Percentiles rank a stretch among this genome's conserved stretches.
Conservation (phyloP, 2,329 filamentous ascomycete species). For the Zymoseptoria tritici region DNA sequence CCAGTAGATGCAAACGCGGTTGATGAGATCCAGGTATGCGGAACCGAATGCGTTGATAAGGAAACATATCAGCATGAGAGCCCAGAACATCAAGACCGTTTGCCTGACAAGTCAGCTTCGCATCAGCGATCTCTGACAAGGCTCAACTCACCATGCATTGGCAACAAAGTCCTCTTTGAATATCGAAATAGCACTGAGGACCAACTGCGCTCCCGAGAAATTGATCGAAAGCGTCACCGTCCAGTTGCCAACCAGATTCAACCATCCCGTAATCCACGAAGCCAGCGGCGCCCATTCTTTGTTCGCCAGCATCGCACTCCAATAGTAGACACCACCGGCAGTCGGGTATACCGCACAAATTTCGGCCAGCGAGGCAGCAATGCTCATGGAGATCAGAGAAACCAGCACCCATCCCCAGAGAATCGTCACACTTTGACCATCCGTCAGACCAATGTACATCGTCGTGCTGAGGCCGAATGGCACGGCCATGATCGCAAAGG, state of each 20-base stretch:
- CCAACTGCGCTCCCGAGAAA: constrained; percentile 64
- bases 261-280: constrained; percentile 63
- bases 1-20: constrained; percentile 68
- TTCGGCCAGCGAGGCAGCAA: constrained; percentile 60
- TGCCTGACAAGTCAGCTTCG: constrained; percentile 34
- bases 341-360: constrained; percentile 64
- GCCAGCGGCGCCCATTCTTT: constrained; percentile 59
- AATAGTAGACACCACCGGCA: constrained; percentile 63
- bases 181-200: constrained; percentile 59
- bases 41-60: constrained; percentile 58
- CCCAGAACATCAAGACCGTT: constrained; percentile 65
- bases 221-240: constrained; percentile 58
- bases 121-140: neutral
- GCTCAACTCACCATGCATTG: constrained; percentile 44
- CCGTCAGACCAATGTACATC: constrained; percentile 58
- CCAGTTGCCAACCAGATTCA: constrained; percentile 68
- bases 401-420: constrained; percentile 64
- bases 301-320: constrained; percentile 58
- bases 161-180: constrained; percentile 63
- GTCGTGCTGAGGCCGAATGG: constrained; percentile 63
- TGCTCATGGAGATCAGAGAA: constrained; percentile 54
- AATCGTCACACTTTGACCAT: constrained; percentile 62
- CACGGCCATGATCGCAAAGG: constrained; percentile 69
- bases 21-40: constrained; percentile 58
- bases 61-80: constrained; percentile 59